Evolutionary conservation across 306 rosid species (phyloP).

Genomic region (Quercus bicolor): DNA sequence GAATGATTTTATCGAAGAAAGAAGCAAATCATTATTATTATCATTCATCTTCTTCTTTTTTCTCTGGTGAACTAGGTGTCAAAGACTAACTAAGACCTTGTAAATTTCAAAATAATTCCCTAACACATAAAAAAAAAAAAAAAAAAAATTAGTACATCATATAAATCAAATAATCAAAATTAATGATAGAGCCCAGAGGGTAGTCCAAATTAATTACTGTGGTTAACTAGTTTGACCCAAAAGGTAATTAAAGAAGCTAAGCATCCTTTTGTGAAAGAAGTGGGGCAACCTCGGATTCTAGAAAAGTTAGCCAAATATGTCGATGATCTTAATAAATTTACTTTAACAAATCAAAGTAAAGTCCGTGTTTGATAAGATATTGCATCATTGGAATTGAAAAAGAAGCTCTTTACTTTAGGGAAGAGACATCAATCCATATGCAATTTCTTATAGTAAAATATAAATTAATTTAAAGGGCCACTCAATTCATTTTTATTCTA

Average conservation of each 20-base stretch:
- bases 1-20: background rate
- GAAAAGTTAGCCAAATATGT: conserved; percentile 31
- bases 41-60: too few species aligned
- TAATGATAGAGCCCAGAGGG: too few species aligned
- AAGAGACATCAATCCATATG: conserved; percentile 23
- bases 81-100: too few species aligned
- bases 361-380: conserved; percentile 16
- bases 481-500: background rate
- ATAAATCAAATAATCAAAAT: too few species aligned
- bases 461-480: background rate
- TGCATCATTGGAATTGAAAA: conserved; percentile 34
- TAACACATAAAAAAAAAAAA: too few species aligned
- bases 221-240: conserved; percentile 29
- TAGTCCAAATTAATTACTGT: background rate
- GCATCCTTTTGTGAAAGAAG: conserved; percentile 15
- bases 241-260: conserved; percentile 23
- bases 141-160: too few species aligned
- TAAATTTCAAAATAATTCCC: too few species aligned
- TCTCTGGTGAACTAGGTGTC: too few species aligned
- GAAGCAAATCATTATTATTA: background rate
- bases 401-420: conserved; percentile 8
- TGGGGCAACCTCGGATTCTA: conserved; percentile 67
- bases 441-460: background rate
- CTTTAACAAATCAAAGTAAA: conserved; percentile 14
- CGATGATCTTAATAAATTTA: background rate